Evolutionary conservation across 768 basidiomycete genomes (phyloP), one percentile per base, ranked within the genome.

Genomic region (Boletus pseudo-olivaceus): DNA sequence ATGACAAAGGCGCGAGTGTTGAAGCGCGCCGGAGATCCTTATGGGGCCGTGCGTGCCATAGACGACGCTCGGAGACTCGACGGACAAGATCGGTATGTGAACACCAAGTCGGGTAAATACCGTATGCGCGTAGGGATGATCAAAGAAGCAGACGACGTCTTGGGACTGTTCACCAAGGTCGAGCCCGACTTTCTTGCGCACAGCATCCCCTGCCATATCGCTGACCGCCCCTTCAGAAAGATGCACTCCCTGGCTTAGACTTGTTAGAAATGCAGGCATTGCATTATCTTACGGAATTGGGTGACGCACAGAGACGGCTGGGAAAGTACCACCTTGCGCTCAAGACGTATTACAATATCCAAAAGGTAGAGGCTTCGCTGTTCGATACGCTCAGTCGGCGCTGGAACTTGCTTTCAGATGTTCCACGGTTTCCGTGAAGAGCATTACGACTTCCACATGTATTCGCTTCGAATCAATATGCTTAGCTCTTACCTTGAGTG

Each of bases 381-480:
- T 56, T 15, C 23, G 53, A 49, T 29, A 30, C 32, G 56, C 41
- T 39, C 33, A 30, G 29, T 29, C 35, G 33, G 43, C 20, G 43
- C 44, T 63, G 34, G 20, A 63, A 49, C 46, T 15, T 48, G 20
- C 32, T 46, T 29, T 38, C 55, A 91, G 90, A 73, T 86, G 15
- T 98, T 96, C 68, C 80, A 87, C 49, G 88, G 89, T 49, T 82
- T 90, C 59, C 93, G 97, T 59, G 93, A 98, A 60, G 95, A 97
- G 64, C 94, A 98, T 72, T 98, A 88, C 62, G 97, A 99, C 70
- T 99, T 99, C 78, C 97, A 99, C 68, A 84, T 88, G 7, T 99
- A 98, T 70, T 91, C 91, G 60, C 60, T 98, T 60, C 85, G 97
- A 49, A 93, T 90, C 62, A 90, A 86, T 63, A 96, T 90, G 8